These are phyloP conservation scores for Coniella vitis DNA, from an alignment of 2,329 filamentous ascomycete genomes.

Conservation along the genomic window DNA sequence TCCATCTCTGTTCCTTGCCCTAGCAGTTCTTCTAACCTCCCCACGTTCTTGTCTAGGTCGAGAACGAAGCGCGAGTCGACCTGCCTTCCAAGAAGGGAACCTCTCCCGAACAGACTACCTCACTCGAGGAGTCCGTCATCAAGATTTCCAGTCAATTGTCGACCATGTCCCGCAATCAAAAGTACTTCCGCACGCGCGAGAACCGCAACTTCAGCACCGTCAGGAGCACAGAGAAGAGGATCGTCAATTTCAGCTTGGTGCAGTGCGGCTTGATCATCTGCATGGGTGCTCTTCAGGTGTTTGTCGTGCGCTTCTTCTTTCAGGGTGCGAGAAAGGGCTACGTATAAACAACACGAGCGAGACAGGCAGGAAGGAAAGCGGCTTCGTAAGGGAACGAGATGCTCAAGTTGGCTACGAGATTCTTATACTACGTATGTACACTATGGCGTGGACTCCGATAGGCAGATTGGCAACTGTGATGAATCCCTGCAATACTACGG, in stretches of 20 bases:
- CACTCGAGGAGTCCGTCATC: slow-evolving; percentile 88
- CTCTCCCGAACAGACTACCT: slow-evolving; percentile 79
- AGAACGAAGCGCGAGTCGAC: slow-evolving; percentile 77
- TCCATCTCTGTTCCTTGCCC: not conserved
- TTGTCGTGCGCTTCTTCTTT: slow-evolving; percentile 98
- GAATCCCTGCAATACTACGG: not conserved
- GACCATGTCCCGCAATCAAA: slow-evolving; percentile 93
- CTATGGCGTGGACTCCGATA: slow-evolving; percentile 18
- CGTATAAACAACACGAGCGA: slow-evolving; percentile 39
- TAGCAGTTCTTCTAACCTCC: slow-evolving; percentile 16
- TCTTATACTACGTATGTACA: too few species aligned
- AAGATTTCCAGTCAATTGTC: slow-evolving; percentile 90
- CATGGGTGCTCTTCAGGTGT: slow-evolving; percentile 95
- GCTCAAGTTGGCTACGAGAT: slow-evolving; percentile 12
- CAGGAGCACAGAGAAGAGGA: slow-evolving; percentile 87
- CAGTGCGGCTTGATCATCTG: slow-evolving; percentile 86
- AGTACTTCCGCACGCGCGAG: slow-evolving; percentile 98
- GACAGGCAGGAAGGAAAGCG: not conserved
- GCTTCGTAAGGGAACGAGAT: not conserved
- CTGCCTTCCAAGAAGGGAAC: slow-evolving; percentile 86
- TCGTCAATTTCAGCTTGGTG: slow-evolving; percentile 95
- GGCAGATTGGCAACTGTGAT: not conserved
- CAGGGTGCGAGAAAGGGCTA: slow-evolving; percentile 70
- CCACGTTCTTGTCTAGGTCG: slow-evolving; percentile 52
- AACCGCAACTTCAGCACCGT: slow-evolving; percentile 99